A percentile compares a stretch with the other conserved stretches of the same genome.
Conservation (phyloP, 495 filamentous ascomycete species). For the Penicillium cosmopolitanum region DNA sequence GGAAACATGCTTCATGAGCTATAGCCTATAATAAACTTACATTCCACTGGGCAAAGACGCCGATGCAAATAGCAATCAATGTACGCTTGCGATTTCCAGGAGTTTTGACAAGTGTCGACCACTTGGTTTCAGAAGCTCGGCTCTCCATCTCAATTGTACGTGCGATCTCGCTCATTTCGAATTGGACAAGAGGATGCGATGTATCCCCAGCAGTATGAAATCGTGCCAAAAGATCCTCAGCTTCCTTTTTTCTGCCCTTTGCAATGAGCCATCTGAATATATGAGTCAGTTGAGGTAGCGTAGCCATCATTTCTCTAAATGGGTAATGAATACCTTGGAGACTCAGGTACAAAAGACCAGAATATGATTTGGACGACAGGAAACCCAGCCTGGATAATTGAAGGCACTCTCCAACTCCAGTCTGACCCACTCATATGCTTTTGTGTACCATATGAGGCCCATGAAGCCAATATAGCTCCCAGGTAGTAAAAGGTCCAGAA, state of each 20-base stretch:
- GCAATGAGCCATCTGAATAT: constrained; percentile 42
- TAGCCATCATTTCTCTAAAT: too few species aligned
- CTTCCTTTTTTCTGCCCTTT: constrained; percentile 39
- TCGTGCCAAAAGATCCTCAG: constrained; percentile 33
- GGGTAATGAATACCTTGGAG: constrained; percentile 34
- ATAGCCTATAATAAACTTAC: constrained; percentile 8
- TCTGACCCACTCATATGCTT: constrained; percentile 30
- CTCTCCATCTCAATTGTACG: constrained; percentile 33
- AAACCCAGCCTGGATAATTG: constrained; percentile 45
- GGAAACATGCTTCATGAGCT: not conserved
- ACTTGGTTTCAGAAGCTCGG: constrained; percentile 33
- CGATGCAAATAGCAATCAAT: constrained; percentile 57
- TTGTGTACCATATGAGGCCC: constrained; percentile 34
- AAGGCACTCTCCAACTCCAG: constrained; percentile 52
- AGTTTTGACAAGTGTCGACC: constrained; percentile 61
- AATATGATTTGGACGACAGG: constrained; percentile 46
- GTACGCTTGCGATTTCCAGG: constrained; percentile 69
- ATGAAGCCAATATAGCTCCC: constrained; percentile 53
- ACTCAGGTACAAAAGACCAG: constrained; percentile 49
- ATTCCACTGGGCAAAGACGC: constrained; percentile 35
- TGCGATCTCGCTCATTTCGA: constrained; percentile 36
- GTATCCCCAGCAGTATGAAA: constrained; percentile 34
- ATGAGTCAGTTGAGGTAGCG: not conserved
- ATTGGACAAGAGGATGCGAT: constrained; percentile 22
- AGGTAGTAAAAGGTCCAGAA: constrained; percentile 62